These are phyloP conservation scores for Ceratocystis diversiconidia DNA, from an alignment of 2,329 filamentous ascomycete genomes.

Conservation along the genomic window DNA sequence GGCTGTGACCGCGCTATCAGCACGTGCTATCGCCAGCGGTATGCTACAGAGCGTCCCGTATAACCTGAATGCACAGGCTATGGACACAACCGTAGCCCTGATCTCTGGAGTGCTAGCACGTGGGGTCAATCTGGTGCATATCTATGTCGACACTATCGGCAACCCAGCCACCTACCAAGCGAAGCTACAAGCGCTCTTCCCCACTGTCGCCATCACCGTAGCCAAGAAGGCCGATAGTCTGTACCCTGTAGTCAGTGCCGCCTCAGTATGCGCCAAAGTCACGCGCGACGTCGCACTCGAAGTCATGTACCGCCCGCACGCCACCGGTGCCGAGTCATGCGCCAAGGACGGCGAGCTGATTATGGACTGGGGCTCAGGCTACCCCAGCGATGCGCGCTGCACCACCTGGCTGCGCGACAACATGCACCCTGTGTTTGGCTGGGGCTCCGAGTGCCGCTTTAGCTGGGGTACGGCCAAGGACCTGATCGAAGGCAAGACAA, in stretches of 20 bases:
- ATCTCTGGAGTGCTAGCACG: slow-evolving; percentile 62
- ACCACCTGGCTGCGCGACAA: slow-evolving; percentile 68
- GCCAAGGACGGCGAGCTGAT: slow-evolving; percentile 22
- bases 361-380: slow-evolving; percentile 73
- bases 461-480: slow-evolving; percentile 95
- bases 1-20: slow-evolving; percentile 69
- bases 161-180: slow-evolving; percentile 70
- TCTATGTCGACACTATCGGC: slow-evolving; percentile 93
- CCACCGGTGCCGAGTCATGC: slow-evolving; percentile 23
- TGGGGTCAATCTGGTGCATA: slow-evolving; percentile 71
- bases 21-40: slow-evolving; percentile 63
- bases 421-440: slow-evolving; percentile 89
- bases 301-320: slow-evolving; percentile 46
- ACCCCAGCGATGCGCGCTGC: slow-evolving; percentile 75
- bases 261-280: slow-evolving; percentile 90
- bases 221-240: slow-evolving; percentile 86
- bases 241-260: slow-evolving; percentile 85
- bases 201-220: slow-evolving; percentile 58
- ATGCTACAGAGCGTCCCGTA: slow-evolving; percentile 61
- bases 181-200: slow-evolving; percentile 72
- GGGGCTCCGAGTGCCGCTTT: slow-evolving; percentile 84
- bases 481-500: slow-evolving; percentile 64
- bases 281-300: slow-evolving; percentile 84
- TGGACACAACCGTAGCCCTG: slow-evolving; percentile 76
- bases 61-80: slow-evolving; percentile 91